Evolutionary conservation across 495 filamentous ascomycete species (phyloP).

Genomic region (Lasiosphaeria hispida): DNA sequence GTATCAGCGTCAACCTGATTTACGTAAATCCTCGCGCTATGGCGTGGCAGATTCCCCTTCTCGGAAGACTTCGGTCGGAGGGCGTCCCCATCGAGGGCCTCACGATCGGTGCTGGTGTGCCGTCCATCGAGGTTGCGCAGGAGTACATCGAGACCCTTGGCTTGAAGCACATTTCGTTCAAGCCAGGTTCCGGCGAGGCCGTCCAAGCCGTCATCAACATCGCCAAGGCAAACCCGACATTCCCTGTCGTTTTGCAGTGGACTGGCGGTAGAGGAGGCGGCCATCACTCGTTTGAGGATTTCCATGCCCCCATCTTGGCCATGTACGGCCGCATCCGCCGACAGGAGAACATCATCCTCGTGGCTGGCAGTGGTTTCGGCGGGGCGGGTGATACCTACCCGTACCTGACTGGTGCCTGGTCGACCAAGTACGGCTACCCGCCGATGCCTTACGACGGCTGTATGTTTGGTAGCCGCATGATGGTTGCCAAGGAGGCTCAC

Average conservation of each 20-base stretch:
- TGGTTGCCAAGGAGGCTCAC: constrained; percentile 92
- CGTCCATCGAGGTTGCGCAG: constrained; percentile 88
- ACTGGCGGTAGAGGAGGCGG: constrained; percentile 92
- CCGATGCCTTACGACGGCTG: constrained; percentile 93
- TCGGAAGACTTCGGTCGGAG: constrained; percentile 78
- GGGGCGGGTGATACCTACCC: constrained; percentile 90
- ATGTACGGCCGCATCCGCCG: constrained; percentile 85
- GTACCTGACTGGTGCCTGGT: constrained; percentile 87
- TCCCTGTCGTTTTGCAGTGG: constrained; percentile 91
- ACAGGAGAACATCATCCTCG: constrained; percentile 79
- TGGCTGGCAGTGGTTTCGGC: constrained; percentile 91
- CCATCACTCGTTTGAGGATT: constrained; percentile 94
- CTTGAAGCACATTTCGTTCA: constrained; percentile 92
- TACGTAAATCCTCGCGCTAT: constrained; percentile 96
- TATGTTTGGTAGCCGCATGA: constrained; percentile 87
- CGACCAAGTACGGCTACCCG: constrained; percentile 78
- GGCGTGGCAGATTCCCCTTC: constrained; percentile 94
- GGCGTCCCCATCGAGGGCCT: constrained; percentile 93
- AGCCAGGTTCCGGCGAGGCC: constrained; percentile 84
- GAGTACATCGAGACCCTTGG: constrained; percentile 94
- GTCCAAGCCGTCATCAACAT: constrained; percentile 91
- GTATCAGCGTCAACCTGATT: constrained; percentile 92
- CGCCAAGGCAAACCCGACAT: constrained; percentile 83
- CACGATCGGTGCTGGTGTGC: constrained; percentile 91
- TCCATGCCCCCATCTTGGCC: constrained; percentile 87